Conservation (phyloP, 2,329 filamentous ascomycete species). For the Shiraia sp. region DNA sequence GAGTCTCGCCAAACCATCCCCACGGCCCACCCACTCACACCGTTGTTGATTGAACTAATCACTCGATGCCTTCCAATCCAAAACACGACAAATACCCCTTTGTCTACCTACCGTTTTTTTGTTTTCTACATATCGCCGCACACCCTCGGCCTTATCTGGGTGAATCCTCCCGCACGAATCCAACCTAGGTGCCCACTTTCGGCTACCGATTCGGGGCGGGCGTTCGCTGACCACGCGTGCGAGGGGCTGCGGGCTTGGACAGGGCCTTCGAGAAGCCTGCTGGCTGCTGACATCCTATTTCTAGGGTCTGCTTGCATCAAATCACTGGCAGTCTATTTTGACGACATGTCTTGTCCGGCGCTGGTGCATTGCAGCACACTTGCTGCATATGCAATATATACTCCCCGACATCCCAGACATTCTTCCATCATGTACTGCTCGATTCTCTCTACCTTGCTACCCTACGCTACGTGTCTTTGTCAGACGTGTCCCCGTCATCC, state of each 20-base stretch:
- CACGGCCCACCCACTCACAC: slow-evolving; percentile 3
- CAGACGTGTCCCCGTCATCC: slow-evolving; percentile 48
- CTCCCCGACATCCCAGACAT: slow-evolving; percentile 7
- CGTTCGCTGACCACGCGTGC: slow-evolving; percentile 1
- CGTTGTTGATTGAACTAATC: too few relatives aligned
- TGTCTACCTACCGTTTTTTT: too few relatives aligned
- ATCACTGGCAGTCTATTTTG: slow-evolving; percentile 18
- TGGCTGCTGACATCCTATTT: slow-evolving; percentile 20
- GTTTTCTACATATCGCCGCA: too few relatives aligned
- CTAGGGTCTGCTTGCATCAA: slow-evolving; percentile 12
- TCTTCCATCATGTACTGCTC: slow-evolving; percentile 2
- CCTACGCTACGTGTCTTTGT: slow-evolving; percentile 41
- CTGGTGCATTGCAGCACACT: slow-evolving; percentile 1
- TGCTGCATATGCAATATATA: slow-evolving; percentile 4
- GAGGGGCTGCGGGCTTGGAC: slow-evolving; percentile 17
- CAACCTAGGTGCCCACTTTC: too few relatives aligned
- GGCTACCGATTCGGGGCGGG: background rate
- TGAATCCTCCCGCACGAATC: too few relatives aligned
- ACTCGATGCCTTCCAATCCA: too few relatives aligned
- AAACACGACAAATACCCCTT: too few relatives aligned
- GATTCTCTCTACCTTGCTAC: slow-evolving; percentile 33
- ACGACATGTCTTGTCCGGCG: slow-evolving; percentile 18
- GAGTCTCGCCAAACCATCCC: slow-evolving; percentile 3
- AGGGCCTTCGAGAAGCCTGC: slow-evolving; percentile 34
- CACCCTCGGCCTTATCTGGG: too few relatives aligned